Evolutionary conservation across 2,329 filamentous ascomycete species (phyloP).

Genomic region (Alternaria brassicae): DNA sequence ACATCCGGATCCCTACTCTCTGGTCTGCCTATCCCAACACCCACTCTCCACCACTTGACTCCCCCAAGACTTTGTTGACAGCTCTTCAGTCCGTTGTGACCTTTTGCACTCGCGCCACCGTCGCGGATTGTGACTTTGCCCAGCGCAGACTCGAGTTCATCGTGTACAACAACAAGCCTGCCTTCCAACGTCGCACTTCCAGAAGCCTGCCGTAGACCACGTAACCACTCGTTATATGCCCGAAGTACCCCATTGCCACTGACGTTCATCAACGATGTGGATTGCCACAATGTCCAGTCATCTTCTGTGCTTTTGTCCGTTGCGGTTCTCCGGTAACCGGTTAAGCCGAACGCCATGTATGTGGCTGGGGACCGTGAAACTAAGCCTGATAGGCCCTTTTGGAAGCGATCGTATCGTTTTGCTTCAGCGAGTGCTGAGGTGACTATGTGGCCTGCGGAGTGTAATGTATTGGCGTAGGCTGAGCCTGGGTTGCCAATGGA

Average conservation of each 20-base stretch:
- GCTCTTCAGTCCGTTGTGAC: conserved; percentile 58
- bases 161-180: conserved; percentile 79
- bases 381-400: conserved; percentile 39
- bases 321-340: conserved; percentile 26
- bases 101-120: conserved; percentile 59
- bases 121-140: conserved; percentile 71
- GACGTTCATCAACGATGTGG: conserved; percentile 81
- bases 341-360: conserved; percentile 54
- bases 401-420: conserved; percentile 42
- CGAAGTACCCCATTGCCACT: conserved; percentile 74
- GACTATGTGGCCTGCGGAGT: conserved; percentile 85
- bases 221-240: conserved; percentile 66
- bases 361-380: conserved; percentile 38
- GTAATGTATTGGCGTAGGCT: conserved; percentile 76
- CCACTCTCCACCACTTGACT: conserved; percentile 65
- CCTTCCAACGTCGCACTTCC: conserved; percentile 40
- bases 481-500: conserved; percentile 83
- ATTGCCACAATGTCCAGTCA: conserved; percentile 73
- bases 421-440: conserved; percentile 56
- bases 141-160: conserved; percentile 79
- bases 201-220: conserved; percentile 10
- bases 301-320: conserved; percentile 32
- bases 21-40: conserved; percentile 88
- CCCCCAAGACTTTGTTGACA: conserved; percentile 38
- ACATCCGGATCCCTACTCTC: conserved; percentile 68